Conservation (phyloP, 352 stramenopile genomes). For the Globisporangium spiculum region DNA sequence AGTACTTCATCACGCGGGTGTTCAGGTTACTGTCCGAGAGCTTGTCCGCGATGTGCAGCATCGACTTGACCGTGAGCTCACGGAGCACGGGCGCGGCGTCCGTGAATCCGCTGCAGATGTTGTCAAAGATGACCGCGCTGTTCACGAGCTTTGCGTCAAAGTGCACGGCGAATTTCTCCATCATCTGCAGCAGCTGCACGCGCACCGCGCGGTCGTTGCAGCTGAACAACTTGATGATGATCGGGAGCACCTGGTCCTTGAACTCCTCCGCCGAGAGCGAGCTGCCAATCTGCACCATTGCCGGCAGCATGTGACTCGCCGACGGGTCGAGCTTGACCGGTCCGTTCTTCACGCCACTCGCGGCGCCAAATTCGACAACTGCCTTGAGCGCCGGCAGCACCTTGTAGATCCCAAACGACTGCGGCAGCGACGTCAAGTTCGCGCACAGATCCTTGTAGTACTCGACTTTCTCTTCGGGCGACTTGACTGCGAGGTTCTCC, state of each 20-base stretch:
- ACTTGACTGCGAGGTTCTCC: constrained; percentile 92
- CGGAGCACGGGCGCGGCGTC: constrained; percentile 84
- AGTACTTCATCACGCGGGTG: constrained; percentile 91
- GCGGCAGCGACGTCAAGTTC: constrained; percentile 63
- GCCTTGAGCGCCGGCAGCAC: constrained; percentile 81
- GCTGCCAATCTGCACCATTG: constrained; percentile 84
- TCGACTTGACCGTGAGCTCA: constrained; percentile 91
- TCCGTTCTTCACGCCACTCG: constrained; percentile 49
- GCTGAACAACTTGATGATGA: constrained; percentile 88
- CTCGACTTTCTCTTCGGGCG: constrained; percentile 90
- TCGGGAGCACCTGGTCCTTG: constrained; percentile 84
- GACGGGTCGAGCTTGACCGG: constrained; percentile 79
- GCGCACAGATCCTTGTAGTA: constrained; percentile 93
- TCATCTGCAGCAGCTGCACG: constrained; percentile 90
- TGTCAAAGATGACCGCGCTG: constrained; percentile 87
- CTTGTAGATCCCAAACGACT: constrained; percentile 81
- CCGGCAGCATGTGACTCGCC: constrained; percentile 84
- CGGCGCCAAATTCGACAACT: constrained; percentile 78
- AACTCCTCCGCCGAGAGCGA: constrained; percentile 81
- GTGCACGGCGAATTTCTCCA: constrained; percentile 86
- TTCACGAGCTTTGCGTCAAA: constrained; percentile 92
- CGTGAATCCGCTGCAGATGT: constrained; percentile 90
- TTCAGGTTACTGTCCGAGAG: constrained; percentile 90
- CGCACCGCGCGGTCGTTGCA: constrained; percentile 90
- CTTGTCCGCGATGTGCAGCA: constrained; percentile 90